phyloP scores from a whole-genome alignment of 2,329 filamentous ascomycete genomes.

The Cercospora sesami region DNA sequence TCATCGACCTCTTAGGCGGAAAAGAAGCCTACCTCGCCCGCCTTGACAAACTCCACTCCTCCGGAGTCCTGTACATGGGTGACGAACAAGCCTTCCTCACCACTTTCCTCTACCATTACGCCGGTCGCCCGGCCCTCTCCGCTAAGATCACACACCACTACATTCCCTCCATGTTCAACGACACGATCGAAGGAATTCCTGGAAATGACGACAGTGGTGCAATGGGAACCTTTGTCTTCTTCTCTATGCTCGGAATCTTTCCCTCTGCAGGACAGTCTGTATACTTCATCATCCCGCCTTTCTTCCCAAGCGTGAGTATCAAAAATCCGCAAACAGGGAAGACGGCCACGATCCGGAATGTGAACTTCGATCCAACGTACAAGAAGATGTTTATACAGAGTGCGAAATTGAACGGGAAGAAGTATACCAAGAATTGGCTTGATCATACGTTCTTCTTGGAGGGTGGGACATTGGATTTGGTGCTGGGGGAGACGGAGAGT shows the following conservation, averaged over 20 bases:
- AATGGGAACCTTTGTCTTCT: conserved; percentile 70
- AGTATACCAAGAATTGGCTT: conserved; percentile 66
- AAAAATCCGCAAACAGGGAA: conserved; percentile 56
- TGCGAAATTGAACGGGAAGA: conserved; percentile 63
- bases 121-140: conserved; percentile 61
- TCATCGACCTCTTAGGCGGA: conserved; percentile 24
- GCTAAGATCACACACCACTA: conserved; percentile 60
- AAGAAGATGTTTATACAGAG: conserved; percentile 62
- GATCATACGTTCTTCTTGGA: conserved; percentile 65
- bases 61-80: conserved; percentile 43
- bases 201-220: conserved; percentile 72
- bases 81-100: conserved; percentile 37
- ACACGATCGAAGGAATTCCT: conserved; percentile 59
- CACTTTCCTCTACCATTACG: conserved; percentile 66
- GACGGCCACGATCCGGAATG: conserved; percentile 50
- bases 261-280: conserved; percentile 67
- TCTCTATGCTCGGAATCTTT: conserved; percentile 69
- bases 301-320: conserved; percentile 62
- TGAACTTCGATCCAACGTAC: conserved; percentile 46
- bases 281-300: conserved; percentile 53
- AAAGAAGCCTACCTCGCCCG: conserved; percentile 24
- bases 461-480: conserved; percentile 65
- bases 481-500: conserved; percentile 54
- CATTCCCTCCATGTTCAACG: conserved; percentile 61
- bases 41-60: conserved; percentile 61